phyloP scores from a whole-genome alignment of 345 rosid species.

The Linum lewisii region DNA sequence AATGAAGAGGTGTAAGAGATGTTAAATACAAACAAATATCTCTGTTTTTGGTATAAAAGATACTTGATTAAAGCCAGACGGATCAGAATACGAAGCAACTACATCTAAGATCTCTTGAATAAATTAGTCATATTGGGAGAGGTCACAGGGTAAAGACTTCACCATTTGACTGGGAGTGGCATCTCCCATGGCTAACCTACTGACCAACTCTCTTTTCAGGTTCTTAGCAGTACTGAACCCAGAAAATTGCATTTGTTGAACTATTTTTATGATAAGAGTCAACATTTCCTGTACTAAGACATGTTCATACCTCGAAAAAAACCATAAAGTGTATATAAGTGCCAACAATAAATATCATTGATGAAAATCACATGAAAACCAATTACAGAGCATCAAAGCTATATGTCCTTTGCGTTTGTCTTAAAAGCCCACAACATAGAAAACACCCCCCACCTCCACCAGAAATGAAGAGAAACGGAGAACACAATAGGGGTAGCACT shows the following conservation, averaged over 20 bases:
- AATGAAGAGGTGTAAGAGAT: constrained; percentile 9
- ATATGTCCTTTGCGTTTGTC: no score
- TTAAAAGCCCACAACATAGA: no score
- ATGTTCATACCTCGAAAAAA: constrained; percentile 64
- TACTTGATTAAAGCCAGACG: constrained; percentile 92
- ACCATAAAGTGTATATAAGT: not conserved
- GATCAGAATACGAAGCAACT: constrained; percentile 65
- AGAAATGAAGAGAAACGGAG: no score
- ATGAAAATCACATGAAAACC: no score
- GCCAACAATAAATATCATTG: no score
- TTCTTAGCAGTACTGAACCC: constrained; percentile 61
- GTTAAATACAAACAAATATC: constrained; percentile 6
- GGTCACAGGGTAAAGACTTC: constrained; percentile 73
- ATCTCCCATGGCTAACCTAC: constrained; percentile 82
- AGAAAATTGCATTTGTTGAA: constrained; percentile 86
- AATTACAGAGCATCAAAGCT: no score
- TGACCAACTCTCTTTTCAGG: constrained; percentile 78
- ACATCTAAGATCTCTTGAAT: constrained; percentile 69
- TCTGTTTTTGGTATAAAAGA: constrained; percentile 14
- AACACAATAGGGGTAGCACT: no score
- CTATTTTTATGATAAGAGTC: constrained; percentile 64
- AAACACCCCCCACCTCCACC: no score
- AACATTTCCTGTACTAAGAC: constrained; percentile 86
- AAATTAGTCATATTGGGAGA: constrained; percentile 58
- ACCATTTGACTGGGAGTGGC: constrained; percentile 85